Evolutionary conservation across 2,329 filamentous ascomycete species (phyloP), one percentile per base, ranked within the genome.

Genomic region (Paracoccidioides lutzii): DNA sequence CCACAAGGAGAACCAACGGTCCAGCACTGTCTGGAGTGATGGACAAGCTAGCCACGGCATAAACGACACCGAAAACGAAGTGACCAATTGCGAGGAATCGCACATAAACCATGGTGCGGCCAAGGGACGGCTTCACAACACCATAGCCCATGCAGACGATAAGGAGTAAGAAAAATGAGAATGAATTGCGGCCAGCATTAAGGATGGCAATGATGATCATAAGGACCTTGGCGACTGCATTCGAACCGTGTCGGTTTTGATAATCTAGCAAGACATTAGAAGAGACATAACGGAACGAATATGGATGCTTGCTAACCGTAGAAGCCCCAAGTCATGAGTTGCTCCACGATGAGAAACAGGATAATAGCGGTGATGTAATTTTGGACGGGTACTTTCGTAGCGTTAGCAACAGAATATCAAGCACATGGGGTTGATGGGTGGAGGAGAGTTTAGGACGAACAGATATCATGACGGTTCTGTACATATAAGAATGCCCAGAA

Each of bases 111-210:
- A 98, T 98, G 10, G 90, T 90, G 65, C 85, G 87, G 57, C 93
- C 93, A 4, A 98, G 80, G 2, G 86, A 89, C 2, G 85, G 87
- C 74, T 97, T 97, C 62, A 98, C 94, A 30, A 98, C 94, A 63
- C 93, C 93, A 65, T 98, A 98, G 37, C 93, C 93, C 93, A 98
- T 98, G 71, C 93, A 98, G 37, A 98, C 93, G 62, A 98, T 97
- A 54, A 98, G 83, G 7, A 98, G 80, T 52, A 98, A 77, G 77
- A 98, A 98, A 77, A 98, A 98, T 0, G 91, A 96, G 70, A 98
- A 97, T 0, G 91, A 96, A 72, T 97, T 98, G 60, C 93, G 82
- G 55, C 85, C 90, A 4, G 93, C 93, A 67, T 95, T 97, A 46
- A 98, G 78, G 30, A 97, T 79, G 41, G 90, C 90, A n/a, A 96